Base-by-base conservation (phyloP, 768 basidiomycete genomes). In the Mycena epipterygia region DNA sequence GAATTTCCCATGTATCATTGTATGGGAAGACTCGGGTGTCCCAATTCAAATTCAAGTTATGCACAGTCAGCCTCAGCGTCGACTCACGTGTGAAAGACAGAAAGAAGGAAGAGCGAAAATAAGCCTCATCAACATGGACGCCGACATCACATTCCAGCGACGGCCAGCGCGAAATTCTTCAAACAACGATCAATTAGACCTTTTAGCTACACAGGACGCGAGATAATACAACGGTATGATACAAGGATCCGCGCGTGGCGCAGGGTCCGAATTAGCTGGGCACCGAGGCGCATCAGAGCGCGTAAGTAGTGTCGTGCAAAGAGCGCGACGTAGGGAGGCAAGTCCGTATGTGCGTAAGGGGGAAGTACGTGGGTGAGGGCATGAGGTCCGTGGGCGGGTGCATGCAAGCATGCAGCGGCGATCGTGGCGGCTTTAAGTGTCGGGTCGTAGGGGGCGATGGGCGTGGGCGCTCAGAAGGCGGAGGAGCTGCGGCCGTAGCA, bases 371-470 rank as follows among this genome's bases (percentile, higher is more conserved):
- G n/a, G n/a, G n/a, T n/a, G 39, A 35, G 35, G 55, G 5, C 32
- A 30, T 41, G 49, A 30, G 5, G 53, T 56, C 44, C 32, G 55
- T 57, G 44, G 23, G 58, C 13, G 25, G 57, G 65, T 57, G n/a
- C n/a, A n/a, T n/a, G 48, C 64, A 57, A 25, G 55, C 64, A 29
- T 27, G 41, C 57, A 49, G n/a, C 33, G 44, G 23, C n/a, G 42
- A 27, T 25, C 46, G 25, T 25, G 25, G 25, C n/a, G 92, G 78
- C 71, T 90, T 88, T 49, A 91, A 85, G 69, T 90, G 35, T 46
- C 25, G 30, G 57, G 9, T 23, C 32, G 61, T 39, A 25, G 37
- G 14, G 11, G 39, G 49, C 1, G 21, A 23, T 30, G n/a, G n/a
- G n/a, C n/a, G n/a, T n/a, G n/a, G n/a, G 11, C 16, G 39, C 46